Evolutionary conservation across 1,284 basidiomycete genomes (phyloP).

Genomic region (Caloboletus inedulis): DNA sequence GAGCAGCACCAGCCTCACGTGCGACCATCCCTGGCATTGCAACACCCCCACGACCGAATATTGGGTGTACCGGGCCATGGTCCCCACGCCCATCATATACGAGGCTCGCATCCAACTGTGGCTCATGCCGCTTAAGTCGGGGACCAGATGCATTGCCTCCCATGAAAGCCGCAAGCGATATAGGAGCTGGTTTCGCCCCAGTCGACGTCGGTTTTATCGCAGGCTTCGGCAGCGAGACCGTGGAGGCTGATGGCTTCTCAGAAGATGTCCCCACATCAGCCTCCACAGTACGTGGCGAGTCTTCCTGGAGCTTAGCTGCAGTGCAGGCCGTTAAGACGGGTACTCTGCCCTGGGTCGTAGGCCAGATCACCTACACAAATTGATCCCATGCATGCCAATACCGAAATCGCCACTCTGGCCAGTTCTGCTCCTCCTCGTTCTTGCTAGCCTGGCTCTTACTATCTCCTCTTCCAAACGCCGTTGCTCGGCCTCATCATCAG

Average conservation of each 20-base stretch:
- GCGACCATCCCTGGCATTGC: conserved; percentile 65
- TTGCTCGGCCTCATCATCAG: conserved; percentile 73
- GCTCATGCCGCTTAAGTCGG: conserved; percentile 62
- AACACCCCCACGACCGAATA: conserved; percentile 69
- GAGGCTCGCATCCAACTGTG: conserved; percentile 65
- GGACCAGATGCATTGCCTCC: conserved; percentile 66
- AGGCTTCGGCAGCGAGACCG: conserved; percentile 13
- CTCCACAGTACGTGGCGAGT: conserved; percentile 1
- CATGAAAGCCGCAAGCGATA: conserved; percentile 75
- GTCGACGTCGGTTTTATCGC: conserved; percentile 12
- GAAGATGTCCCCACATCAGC: conserved; percentile 10
- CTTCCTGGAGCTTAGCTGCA: conserved; percentile 27
- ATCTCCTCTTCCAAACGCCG: conserved; percentile 74
- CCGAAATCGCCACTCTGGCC: conserved; percentile 43
- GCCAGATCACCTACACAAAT: conserved; percentile 32
- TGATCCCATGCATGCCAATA: conserved; percentile 36
- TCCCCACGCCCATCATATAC: conserved; percentile 64
- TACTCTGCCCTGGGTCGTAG: not conserved
- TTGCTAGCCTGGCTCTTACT: conserved; percentile 61
- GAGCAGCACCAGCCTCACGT: conserved; percentile 6
- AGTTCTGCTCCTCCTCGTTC: conserved; percentile 54
- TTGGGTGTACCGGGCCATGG: conserved; percentile 54
- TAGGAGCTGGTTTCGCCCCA: conserved; percentile 23
- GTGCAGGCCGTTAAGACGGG: conserved; percentile 7
- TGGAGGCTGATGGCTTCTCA: conserved; percentile 7